These are phyloP conservation scores for Globisporangium nagaii DNA, from an alignment of 352 stramenopile genomes.

Conservation along the genomic window DNA sequence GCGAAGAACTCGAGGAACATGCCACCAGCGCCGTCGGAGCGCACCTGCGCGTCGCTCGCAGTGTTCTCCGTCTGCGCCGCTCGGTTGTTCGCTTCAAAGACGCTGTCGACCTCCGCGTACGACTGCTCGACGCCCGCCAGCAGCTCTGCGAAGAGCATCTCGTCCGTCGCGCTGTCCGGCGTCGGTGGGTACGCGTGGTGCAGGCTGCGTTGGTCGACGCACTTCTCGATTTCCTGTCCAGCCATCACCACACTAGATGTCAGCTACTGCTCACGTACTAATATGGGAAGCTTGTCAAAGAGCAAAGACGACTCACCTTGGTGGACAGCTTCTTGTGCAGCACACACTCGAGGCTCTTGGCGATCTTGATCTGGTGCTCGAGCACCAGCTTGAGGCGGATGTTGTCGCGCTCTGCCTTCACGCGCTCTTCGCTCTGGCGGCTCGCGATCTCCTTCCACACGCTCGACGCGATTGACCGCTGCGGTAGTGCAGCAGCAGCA, in stretches of 20 bases:
- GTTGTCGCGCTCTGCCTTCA: constrained; percentile 14
- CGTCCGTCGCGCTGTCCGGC: constrained; percentile 18
- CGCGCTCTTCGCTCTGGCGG: constrained; percentile 25
- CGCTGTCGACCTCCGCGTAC: constrained; percentile 27
- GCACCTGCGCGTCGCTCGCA: constrained; percentile 32
- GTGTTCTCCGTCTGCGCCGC: constrained; percentile 22
- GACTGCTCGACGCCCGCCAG: constrained; percentile 26
- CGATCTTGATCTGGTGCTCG: constrained; percentile 17
- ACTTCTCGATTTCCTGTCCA: constrained; percentile 11
- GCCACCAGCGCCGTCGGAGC: constrained; percentile 16
- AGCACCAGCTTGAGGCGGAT: constrained; percentile 15
- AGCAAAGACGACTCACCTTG: constrained; percentile 1
- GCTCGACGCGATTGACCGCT: neutral
- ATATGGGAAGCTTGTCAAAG: no score
- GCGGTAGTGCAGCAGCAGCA: neutral
- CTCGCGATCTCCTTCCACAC: constrained; percentile 39
- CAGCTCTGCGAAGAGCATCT: constrained; percentile 27
- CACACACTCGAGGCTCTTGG: constrained; percentile 12
- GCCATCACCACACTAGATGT: neutral
- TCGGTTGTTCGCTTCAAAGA: constrained; percentile 27
- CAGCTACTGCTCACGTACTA: neutral
- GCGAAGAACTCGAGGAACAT: constrained; percentile 45
- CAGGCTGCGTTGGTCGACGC: neutral
- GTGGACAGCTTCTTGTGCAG: constrained; percentile 10
- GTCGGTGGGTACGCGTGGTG: constrained; percentile 19